Percentiles rank a stretch among this genome's conserved stretches.
Evolutionary conservation across 768 basidiomycete species (phyloP).

Genomic region (Pluteus cervinus): DNA sequence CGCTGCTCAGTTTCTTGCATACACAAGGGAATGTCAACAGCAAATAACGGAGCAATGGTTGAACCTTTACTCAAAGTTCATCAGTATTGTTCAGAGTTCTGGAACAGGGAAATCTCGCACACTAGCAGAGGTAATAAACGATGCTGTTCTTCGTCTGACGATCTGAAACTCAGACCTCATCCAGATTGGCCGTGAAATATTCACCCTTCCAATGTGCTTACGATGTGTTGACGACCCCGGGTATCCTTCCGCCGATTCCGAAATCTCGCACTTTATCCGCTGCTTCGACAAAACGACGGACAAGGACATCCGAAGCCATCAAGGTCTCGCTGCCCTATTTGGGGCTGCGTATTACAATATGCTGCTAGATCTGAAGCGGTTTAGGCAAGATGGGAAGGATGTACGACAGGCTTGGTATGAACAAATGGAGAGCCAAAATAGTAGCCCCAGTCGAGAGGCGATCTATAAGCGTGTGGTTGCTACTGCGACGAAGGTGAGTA

Average conservation of each 20-base stretch:
- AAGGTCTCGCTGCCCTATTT: too few species aligned
- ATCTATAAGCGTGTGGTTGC: too few species aligned
- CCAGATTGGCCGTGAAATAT: neutral
- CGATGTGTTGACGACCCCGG: neutral
- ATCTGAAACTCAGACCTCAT: neutral
- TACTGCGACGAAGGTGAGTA: neutral
- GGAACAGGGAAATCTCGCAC: constrained; percentile 1
- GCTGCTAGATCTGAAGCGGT: too few species aligned
- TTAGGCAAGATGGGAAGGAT: too few species aligned
- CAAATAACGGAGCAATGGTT: neutral
- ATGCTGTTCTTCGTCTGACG: neutral
- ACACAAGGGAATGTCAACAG: neutral
- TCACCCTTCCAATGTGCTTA: neutral
- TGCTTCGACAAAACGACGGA: neutral
- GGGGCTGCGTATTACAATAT: too few species aligned
- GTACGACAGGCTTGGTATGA: too few species aligned
- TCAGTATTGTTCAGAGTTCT: constrained; percentile 1
- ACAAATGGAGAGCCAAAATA: too few species aligned
- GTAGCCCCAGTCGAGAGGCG: too few species aligned
- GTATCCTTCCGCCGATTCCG: neutral
- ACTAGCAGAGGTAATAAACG: neutral
- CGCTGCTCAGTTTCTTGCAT: too few species aligned
- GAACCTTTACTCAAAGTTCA: constrained; percentile 2
- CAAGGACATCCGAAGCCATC: neutral
- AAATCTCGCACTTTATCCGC: neutral